Evolutionary conservation across 1,284 basidiomycete genomes (phyloP).

Genomic region (Phlebopus sp.): DNA sequence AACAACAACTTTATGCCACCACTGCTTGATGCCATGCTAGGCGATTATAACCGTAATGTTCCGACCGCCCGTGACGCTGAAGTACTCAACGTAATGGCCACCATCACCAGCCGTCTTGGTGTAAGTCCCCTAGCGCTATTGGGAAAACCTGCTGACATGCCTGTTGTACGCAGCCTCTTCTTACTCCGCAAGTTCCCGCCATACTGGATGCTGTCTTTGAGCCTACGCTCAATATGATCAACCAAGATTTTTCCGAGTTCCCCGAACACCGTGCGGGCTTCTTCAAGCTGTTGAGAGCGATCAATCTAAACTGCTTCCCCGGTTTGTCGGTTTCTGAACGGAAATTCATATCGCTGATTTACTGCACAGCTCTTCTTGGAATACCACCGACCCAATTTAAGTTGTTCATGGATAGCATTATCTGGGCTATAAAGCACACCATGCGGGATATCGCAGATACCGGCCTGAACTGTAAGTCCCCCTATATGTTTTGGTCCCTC

Average conservation of each 20-base stretch:
- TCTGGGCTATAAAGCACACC: constrained; percentile 99
- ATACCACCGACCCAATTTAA: constrained; percentile 95
- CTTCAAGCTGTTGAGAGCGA: constrained; percentile 93
- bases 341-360: constrained; percentile 1
- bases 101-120: constrained; percentile 87
- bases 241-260: constrained; percentile 97
- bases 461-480: constrained; percentile 76
- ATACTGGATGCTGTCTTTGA: constrained; percentile 98
- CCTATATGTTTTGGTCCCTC: constrained; percentile 1
- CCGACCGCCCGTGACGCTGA: constrained; percentile 94
- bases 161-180: constrained; percentile 51
- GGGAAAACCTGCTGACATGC: constrained; percentile 10
- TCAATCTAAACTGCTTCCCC: constrained; percentile 95
- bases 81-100: constrained; percentile 97
- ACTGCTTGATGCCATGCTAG: constrained; percentile 93
- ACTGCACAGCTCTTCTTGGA: constrained; percentile 68
- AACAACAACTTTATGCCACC: constrained; percentile 94
- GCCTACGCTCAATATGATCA: constrained; percentile 98
- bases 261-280: constrained; percentile 98
- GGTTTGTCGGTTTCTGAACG: constrained; percentile 44
- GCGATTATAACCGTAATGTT: constrained; percentile 95
- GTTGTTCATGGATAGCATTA: constrained; percentile 96
- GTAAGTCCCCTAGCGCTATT: constrained; percentile 46
- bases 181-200: constrained; percentile 95
- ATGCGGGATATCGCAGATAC: constrained; percentile 99